Percentiles rank a stretch among this genome's conserved stretches.
phyloP scores from a whole-genome alignment of 495 filamentous ascomycete species.

The Hyaloscypha variabilis region DNA sequence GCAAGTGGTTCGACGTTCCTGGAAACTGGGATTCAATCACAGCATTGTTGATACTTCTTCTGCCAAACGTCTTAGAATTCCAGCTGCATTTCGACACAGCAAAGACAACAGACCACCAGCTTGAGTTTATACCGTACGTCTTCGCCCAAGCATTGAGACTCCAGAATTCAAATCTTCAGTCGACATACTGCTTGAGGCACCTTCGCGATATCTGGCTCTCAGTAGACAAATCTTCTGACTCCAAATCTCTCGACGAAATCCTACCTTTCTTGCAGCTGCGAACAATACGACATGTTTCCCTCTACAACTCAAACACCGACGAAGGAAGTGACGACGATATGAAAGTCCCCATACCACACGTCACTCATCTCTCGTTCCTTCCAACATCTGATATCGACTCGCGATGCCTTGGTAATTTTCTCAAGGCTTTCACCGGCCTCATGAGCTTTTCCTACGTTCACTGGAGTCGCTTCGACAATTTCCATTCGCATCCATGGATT shows the following conservation, averaged over 20 bases:
- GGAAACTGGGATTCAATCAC: not conserved
- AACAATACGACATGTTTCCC: not conserved
- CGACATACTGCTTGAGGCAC: not conserved
- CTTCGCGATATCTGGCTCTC: not conserved
- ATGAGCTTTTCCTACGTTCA: not conserved
- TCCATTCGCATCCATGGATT: not conserved
- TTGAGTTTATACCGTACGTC: not conserved
- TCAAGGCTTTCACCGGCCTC: not conserved
- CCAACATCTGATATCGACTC: not conserved
- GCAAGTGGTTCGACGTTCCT: not conserved
- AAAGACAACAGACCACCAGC: not conserved
- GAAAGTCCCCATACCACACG: not conserved
- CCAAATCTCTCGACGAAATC: not conserved
- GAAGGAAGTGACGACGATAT: not conserved
- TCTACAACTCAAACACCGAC: not conserved
- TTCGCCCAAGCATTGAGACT: not conserved
- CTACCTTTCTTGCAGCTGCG: not conserved
- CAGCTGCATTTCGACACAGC: not conserved
- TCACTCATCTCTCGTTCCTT: not conserved
- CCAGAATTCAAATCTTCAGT: not conserved
- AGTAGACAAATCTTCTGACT: not conserved
- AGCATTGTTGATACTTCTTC: not conserved
- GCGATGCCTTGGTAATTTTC: not conserved
- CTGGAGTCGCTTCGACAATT: not conserved
- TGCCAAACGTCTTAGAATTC: not conserved